Evolutionary conservation across 2,329 filamentous ascomycete species (phyloP).

Genomic region (Coleophoma crateriformis): DNA sequence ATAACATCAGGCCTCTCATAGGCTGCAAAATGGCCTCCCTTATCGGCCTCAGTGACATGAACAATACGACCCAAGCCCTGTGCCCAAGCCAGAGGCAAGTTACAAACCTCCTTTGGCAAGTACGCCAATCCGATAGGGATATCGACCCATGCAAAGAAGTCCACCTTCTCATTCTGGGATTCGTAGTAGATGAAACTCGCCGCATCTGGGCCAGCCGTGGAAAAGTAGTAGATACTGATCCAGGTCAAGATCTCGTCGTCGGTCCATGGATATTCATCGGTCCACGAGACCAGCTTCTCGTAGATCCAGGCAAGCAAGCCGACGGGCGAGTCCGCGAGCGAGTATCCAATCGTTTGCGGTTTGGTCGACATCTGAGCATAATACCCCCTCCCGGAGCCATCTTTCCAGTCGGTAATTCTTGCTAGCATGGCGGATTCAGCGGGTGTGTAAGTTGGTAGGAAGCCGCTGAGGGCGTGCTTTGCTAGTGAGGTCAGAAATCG

Average conservation of each 20-base stretch:
- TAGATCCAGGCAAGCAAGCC: constrained; percentile 71
- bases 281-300: constrained; percentile 74
- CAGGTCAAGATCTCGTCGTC: constrained; percentile 72
- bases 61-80: constrained; percentile 53
- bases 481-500: background rate
- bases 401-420: constrained; percentile 3
- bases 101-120: constrained; percentile 51
- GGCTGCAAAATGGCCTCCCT: constrained; percentile 48
- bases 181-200: constrained; percentile 69
- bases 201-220: constrained; percentile 60
- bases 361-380: constrained; percentile 41
- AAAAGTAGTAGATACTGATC: constrained; percentile 69
- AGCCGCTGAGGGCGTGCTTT: background rate
- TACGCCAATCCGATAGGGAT: constrained; percentile 47
- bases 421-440: constrained; percentile 1
- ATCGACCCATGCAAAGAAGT: constrained; percentile 5
- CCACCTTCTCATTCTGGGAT: constrained; percentile 31
- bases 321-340: constrained; percentile 62
- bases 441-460: background rate
- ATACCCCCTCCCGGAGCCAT: constrained; percentile 5
- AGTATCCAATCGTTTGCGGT: constrained; percentile 67
- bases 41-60: constrained; percentile 34
- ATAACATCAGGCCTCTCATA: constrained; percentile 49
- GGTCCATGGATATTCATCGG: constrained; percentile 65
- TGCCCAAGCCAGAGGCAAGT: constrained; percentile 48